Conservation (phyloP, 2,329 filamentous ascomycete genomes). For the Microsporum canis region DNA sequence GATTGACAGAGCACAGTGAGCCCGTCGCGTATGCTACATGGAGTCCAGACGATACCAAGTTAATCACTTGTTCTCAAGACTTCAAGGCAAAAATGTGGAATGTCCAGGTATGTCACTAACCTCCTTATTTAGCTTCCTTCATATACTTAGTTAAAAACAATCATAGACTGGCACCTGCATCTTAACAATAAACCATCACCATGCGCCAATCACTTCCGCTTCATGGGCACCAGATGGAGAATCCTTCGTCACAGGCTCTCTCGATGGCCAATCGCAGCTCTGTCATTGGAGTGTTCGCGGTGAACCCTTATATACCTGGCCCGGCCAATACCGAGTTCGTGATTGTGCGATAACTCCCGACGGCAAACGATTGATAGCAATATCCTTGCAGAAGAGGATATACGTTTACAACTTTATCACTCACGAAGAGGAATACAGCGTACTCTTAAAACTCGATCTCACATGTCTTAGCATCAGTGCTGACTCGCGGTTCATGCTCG, state of each 20-base stretch:
- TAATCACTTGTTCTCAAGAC: constrained; percentile 74
- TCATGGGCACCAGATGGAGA: constrained; percentile 75
- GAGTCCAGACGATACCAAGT: constrained; percentile 80
- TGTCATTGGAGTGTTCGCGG: constrained; percentile 60
- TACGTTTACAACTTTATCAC: constrained; percentile 74
- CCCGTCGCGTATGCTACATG: constrained; percentile 74
- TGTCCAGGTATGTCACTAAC: constrained; percentile 43
- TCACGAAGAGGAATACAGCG: constrained; percentile 61
- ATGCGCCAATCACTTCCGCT: constrained; percentile 77
- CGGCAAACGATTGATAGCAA: constrained; percentile 66
- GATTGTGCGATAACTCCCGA: constrained; percentile 76
- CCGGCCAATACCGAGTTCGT: constrained; percentile 61
- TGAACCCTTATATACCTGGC: constrained; percentile 54
- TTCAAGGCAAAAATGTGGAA: constrained; percentile 66
- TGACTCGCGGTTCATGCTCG: constrained; percentile 69
- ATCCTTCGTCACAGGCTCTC: constrained; percentile 66
- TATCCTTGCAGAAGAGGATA: constrained; percentile 58
- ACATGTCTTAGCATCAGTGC: constrained; percentile 71
- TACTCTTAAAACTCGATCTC: constrained; percentile 56
- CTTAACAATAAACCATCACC: constrained; percentile 56
- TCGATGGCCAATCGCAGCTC: constrained; percentile 56
- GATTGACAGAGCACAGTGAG: constrained; percentile 52
- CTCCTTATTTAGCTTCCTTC: neutral
- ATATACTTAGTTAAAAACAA: neutral
- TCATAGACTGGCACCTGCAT: constrained; percentile 52